Conservation (phyloP, 129 eudicot species). For the Helichrysum umbraculigerum region DNA sequence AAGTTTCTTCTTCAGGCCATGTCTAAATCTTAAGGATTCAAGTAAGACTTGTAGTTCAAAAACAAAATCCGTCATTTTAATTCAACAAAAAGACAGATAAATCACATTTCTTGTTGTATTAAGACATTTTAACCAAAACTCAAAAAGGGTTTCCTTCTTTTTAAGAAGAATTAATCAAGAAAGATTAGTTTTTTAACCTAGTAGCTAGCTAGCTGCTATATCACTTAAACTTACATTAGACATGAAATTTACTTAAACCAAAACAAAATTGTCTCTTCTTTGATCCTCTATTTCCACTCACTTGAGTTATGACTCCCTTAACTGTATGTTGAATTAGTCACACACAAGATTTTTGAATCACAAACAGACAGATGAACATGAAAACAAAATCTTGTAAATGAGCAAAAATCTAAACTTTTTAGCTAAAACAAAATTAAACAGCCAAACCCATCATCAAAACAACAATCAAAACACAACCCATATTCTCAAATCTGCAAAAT, state of each 20-base stretch:
- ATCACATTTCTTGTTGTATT: not conserved
- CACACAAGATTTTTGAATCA: constrained; percentile 18
- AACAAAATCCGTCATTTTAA: constrained; percentile 5
- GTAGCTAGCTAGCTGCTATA: constrained; percentile 4
- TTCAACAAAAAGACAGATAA: not conserved
- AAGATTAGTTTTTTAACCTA: constrained; percentile 1
- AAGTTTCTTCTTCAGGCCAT: constrained; percentile 21
- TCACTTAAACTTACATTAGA: not conserved
- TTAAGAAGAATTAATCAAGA: constrained; percentile 8
- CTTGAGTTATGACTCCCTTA: not conserved
- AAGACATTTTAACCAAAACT: not conserved
- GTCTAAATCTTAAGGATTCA: constrained; percentile 11
- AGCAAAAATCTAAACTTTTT: constrained; percentile 2
- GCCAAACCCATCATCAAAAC: constrained; percentile 8
- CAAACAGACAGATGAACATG: constrained; percentile 21
- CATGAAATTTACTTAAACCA: not conserved
- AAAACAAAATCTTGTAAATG: not conserved
- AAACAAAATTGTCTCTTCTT: not conserved
- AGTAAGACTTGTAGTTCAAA: constrained; percentile 1
- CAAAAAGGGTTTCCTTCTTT: not conserved
- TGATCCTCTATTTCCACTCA: constrained; percentile 20
- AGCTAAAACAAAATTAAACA: constrained; percentile 1
- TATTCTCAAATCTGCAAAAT: constrained; percentile 17
- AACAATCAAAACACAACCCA: constrained; percentile 18
- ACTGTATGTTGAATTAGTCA: not conserved